phyloP scores from a whole-genome alignment of 202 grass and related monocot genomes.

The Panicum virgatum region DNA sequence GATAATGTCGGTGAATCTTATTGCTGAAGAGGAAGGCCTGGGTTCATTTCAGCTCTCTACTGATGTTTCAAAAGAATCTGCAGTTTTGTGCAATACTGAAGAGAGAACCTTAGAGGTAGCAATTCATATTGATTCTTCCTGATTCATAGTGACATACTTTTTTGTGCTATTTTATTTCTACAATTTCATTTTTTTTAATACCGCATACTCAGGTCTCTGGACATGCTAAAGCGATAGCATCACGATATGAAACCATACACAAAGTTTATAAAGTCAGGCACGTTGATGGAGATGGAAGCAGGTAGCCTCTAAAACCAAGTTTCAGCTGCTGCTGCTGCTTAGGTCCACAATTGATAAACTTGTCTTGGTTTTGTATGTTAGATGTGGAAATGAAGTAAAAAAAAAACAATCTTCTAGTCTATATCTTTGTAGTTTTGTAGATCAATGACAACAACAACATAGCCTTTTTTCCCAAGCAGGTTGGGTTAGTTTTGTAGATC shows the following conservation, averaged over 20 bases:
- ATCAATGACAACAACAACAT: too few species aligned
- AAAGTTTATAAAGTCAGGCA: slow-evolving; percentile 15
- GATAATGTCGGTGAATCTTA: slow-evolving; percentile 55
- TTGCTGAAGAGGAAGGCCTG: slow-evolving; percentile 39
- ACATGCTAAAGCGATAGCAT: slow-evolving; percentile 28
- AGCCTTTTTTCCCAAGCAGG: too few species aligned
- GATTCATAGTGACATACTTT: not conserved
- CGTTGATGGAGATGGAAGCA: slow-evolving; percentile 2
- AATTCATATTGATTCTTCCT: slow-evolving; percentile 4
- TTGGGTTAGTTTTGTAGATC: not conserved
- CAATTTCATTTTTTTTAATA: not conserved
- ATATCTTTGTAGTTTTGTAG: not conserved
- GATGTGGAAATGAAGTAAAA: slow-evolving; percentile 2
- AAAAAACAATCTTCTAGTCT: slow-evolving; percentile 4
- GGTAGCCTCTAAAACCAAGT: slow-evolving; percentile 28
- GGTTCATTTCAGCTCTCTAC: slow-evolving; percentile 26
- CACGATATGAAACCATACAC: slow-evolving; percentile 18
- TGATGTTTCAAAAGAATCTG: slow-evolving; percentile 27
- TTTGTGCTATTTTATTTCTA: not conserved
- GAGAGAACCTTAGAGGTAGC: slow-evolving; percentile 14
- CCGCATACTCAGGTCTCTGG: slow-evolving; percentile 21
- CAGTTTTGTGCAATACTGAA: not conserved
- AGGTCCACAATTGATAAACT: not conserved
- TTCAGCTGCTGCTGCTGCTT: not conserved
- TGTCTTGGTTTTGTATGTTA: not conserved